phyloP scores from a whole-genome alignment of 169 alveolate genomes.

The Fabrea salina region DNA sequence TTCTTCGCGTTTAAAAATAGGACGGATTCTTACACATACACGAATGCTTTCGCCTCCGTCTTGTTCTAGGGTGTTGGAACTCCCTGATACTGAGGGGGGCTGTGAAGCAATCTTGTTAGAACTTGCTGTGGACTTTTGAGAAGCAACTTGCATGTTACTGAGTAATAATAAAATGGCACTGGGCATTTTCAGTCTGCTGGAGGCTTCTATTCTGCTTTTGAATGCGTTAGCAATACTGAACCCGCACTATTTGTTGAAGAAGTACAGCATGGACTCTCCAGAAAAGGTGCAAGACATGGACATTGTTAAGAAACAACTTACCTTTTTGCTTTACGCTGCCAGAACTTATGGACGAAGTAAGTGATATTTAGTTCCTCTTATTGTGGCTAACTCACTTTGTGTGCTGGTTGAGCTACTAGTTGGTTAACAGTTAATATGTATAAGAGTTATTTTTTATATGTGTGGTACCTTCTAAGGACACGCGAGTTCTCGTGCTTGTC shows the following conservation, averaged over 20 bases:
- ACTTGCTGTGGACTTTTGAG: not conserved
- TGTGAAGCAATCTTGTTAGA: not conserved
- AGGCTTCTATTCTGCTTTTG: not conserved
- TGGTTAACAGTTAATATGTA: too few relatives aligned
- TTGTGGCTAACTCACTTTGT: too few relatives aligned
- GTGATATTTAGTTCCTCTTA: too few relatives aligned
- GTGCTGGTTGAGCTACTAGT: too few relatives aligned
- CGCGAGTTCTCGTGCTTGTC: too few relatives aligned
- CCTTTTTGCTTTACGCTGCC: not conserved
- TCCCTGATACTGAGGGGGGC: slow-evolving; percentile 20
- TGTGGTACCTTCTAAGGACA: too few relatives aligned
- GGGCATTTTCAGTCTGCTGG: not conserved
- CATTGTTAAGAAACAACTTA: not conserved
- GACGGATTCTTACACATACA: slow-evolving; percentile 28
- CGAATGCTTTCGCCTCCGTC: slow-evolving; percentile 32
- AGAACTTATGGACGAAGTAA: not conserved
- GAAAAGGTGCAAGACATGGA: not conserved
- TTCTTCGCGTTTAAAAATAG: slow-evolving; percentile 14
- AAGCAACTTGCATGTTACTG: too few relatives aligned
- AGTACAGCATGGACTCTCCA: not conserved
- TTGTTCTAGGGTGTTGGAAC: not conserved
- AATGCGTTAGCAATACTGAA: not conserved
- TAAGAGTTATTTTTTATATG: too few relatives aligned
- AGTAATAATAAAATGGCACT: too few relatives aligned
- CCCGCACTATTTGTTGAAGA: not conserved